phyloP scores from a whole-genome alignment of 2,329 filamentous ascomycete species.

The Epichloe typhina region DNA sequence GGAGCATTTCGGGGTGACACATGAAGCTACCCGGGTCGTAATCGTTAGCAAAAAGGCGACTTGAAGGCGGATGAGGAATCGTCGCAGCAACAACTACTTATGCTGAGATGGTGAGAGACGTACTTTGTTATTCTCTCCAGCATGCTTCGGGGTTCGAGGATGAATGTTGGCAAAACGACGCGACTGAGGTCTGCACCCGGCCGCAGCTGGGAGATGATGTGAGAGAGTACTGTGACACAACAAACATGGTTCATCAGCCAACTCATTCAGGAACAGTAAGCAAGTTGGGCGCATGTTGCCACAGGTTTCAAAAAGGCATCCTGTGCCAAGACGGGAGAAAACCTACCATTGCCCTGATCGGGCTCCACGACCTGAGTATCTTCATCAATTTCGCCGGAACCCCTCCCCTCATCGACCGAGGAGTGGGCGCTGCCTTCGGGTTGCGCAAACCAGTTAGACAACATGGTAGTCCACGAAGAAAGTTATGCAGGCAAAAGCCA shows the following conservation, averaged over 20 bases:
- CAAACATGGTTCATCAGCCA: neutral
- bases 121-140: slow-evolving; percentile 97
- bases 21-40: slow-evolving; percentile 61
- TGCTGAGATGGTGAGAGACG: slow-evolving; percentile 16
- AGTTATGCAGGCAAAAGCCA: slow-evolving; percentile 7
- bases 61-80: neutral
- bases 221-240: slow-evolving; percentile 59
- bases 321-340: neutral
- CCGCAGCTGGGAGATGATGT: slow-evolving; percentile 94
- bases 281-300: neutral
- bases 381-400: slow-evolving; percentile 33
- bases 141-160: slow-evolving; percentile 95
- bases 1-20: slow-evolving; percentile 92
- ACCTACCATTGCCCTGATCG: slow-evolving; percentile 85
- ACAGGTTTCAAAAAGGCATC: neutral
- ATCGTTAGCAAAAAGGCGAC: neutral
- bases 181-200: slow-evolving; percentile 90
- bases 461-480: slow-evolving; percentile 18
- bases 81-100: neutral
- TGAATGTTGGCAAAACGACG: slow-evolving; percentile 92
- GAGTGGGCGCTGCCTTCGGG: slow-evolving; percentile 35
- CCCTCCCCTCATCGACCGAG: slow-evolving; percentile 41
- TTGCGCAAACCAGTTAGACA: slow-evolving; percentile 29
- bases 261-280: neutral
- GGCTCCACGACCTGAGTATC: slow-evolving; percentile 77